These are phyloP conservation scores for Boletales sp. DNA, from an alignment of 768 basidiomycete species.

Conservation along the genomic window DNA sequence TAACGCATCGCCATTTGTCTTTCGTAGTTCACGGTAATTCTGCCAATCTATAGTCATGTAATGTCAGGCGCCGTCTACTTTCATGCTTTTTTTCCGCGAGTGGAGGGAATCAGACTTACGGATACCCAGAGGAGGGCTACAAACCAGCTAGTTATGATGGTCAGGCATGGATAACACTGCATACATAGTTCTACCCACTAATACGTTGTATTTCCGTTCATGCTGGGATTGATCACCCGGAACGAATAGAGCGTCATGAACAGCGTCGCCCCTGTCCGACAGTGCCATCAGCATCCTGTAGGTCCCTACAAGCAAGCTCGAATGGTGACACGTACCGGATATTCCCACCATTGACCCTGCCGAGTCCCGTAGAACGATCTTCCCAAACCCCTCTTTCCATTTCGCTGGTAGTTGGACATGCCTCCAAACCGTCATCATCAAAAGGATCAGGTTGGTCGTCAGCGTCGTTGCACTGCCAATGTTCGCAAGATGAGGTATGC, in stretches of 20 bases:
- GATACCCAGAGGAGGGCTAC: slow-evolving; percentile 16
- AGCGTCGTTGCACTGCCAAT: slow-evolving; percentile 15
- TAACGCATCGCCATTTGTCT: background rate
- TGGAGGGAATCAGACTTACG: slow-evolving; percentile 6
- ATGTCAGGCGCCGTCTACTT: too few relatives aligned
- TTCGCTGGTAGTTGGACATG: slow-evolving; percentile 8
- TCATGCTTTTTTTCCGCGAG: too few relatives aligned
- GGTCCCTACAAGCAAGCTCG: too few relatives aligned
- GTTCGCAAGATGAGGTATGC: background rate
- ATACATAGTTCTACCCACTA: slow-evolving; percentile 8
- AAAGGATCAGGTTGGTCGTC: slow-evolving; percentile 7
- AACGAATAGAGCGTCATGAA: slow-evolving; percentile 14
- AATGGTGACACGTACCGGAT: background rate
- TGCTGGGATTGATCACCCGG: slow-evolving; percentile 1
- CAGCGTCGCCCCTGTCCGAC: slow-evolving; percentile 9
- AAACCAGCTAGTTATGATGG: slow-evolving; percentile 13
- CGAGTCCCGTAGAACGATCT: slow-evolving; percentile 14
- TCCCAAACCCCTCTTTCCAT: slow-evolving; percentile 3
- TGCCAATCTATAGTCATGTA: slow-evolving; percentile 8
- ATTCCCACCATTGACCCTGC: slow-evolving; percentile 2
- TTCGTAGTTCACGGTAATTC: slow-evolving; percentile 13
- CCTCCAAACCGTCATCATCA: slow-evolving; percentile 15
- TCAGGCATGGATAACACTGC: background rate
- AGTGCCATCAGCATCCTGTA: background rate
- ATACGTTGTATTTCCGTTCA: slow-evolving; percentile 16